Evolutionary conservation across 1,284 basidiomycete genomes (phyloP), one percentile per base, ranked within the genome.

Genomic region (Mycosarcoma maydis): DNA sequence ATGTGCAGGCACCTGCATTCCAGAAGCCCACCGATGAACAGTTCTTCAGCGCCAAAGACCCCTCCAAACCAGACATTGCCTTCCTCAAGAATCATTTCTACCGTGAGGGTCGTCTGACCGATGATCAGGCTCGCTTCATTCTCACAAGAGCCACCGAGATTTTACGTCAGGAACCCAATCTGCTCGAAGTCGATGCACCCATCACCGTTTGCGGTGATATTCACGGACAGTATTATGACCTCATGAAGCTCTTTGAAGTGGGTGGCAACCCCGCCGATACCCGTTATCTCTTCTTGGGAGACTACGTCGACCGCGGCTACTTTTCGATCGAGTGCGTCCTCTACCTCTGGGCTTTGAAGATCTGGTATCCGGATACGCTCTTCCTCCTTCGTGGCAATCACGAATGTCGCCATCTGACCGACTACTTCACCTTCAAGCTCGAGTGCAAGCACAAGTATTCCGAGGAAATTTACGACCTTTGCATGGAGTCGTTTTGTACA

Each of bases 71-170:
- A 13, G 79, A 98, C 83, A 87, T 98, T 76, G 93, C 92, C 29
- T 98, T 95, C 83, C 86, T 98, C 68, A 98, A 98, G 86, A 98
- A 98, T 78, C 95, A 98, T 84, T 97, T 98, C 81, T 98, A 98
- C 83, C 89, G 94, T 51, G 95, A 98, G 83, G 95, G 95, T 0
- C 65, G 82, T 37, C 80, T 96, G 75, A 92, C 89, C 23, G 92
- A 96, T 82, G 92, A 94, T 56, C 91, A 94, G 83, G 92, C 92
- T 16, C 82, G 92, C 53, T 94, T 88, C 85, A 95, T 95, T 78
- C 84, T 96, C 53, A 87, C 90, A 62, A 90, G 89, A 43, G 80
- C 83, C 40, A 92, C 90, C 5, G 87, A 88, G 60, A 76, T 97
- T 42, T 83, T 98, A 40, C 85, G 86, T 26, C 85, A 85, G 24